Conservation (phyloP, 2,329 filamentous ascomycete genomes). For the Fusarium sp. region DNA sequence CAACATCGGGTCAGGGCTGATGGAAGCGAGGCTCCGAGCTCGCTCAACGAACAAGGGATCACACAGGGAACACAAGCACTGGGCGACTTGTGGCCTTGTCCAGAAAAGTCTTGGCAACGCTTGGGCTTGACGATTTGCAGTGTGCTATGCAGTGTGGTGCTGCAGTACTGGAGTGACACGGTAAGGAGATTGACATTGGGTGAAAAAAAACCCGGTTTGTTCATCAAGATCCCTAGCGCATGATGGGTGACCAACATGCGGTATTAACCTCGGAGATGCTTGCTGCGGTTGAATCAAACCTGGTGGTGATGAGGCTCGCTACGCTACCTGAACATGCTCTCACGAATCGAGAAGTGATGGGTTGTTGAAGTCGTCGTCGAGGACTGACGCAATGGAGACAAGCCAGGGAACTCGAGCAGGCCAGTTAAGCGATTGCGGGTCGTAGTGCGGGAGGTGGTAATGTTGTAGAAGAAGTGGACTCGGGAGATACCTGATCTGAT, state of each 20-base stretch:
- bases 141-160: constrained; percentile 13
- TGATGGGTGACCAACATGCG: constrained; percentile 6
- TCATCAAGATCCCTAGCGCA: constrained; percentile 17
- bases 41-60: constrained; percentile 19
- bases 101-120: constrained; percentile 36
- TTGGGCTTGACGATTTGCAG: constrained; percentile 33
- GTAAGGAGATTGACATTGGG: constrained; percentile 29
- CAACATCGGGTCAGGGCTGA: constrained; percentile 23
- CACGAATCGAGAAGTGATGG: constrained; percentile 15
- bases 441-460: constrained; percentile 34
- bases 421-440: constrained; percentile 33
- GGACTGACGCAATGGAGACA: constrained; percentile 38
- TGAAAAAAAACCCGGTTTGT: constrained; percentile 30
- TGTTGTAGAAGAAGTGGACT: constrained; percentile 31
- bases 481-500: constrained; percentile 11
- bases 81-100: constrained; percentile 32
- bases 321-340: not conserved
- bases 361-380: constrained; percentile 8
- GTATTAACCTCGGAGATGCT: constrained; percentile 18
- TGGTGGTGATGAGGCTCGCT: constrained; percentile 11
- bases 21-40: constrained; percentile 11
- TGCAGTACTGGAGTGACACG: constrained; percentile 26
- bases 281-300: constrained; percentile 8
- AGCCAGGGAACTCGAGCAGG: constrained; percentile 17
- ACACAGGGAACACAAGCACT: constrained; percentile 28